Evolutionary conservation across 768 basidiomycete species (phyloP).

Genomic region (Amanita inopinata): DNA sequence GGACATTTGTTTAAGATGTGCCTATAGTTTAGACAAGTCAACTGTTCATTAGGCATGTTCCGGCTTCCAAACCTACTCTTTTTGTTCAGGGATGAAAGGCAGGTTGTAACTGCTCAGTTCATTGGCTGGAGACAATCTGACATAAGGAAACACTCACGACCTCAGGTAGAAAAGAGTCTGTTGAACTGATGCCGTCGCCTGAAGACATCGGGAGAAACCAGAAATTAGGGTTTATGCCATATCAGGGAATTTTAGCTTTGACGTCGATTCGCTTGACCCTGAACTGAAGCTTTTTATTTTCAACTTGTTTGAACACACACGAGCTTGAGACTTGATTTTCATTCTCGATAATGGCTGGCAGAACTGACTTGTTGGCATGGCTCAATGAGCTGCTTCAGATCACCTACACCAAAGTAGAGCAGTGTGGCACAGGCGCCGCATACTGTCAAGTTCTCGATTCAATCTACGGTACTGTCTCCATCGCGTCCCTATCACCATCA

Average conservation of each 20-base stretch:
- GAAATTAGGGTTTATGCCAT: slow-evolving; percentile 3
- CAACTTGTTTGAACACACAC: slow-evolving; percentile 1
- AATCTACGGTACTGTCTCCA: slow-evolving; percentile 56
- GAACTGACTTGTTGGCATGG: slow-evolving; percentile 87
- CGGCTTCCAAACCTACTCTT: background rate
- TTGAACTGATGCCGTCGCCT: too few relatives aligned
- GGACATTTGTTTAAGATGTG: background rate
- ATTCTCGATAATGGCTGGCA: slow-evolving; percentile 41
- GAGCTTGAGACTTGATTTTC: background rate
- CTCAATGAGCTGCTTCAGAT: slow-evolving; percentile 88
- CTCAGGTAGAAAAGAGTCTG: background rate
- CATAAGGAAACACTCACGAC: too few relatives aligned
- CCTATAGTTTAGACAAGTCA: slow-evolving; percentile 1
- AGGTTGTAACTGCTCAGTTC: too few relatives aligned
- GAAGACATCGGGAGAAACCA: slow-evolving; percentile 1
- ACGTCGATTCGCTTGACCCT: background rate
- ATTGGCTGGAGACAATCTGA: too few relatives aligned
- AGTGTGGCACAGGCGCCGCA: slow-evolving; percentile 84
- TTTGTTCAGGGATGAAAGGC: too few relatives aligned
- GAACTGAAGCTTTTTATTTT: slow-evolving; percentile 1
- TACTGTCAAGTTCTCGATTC: slow-evolving; percentile 96
- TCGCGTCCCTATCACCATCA: slow-evolving; percentile 13
- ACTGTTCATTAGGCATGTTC: background rate
- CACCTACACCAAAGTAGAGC: slow-evolving; percentile 88
- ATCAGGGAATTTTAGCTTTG: background rate